phyloP scores from a whole-genome alignment of 192 early-diverging fungal genomes.

The Funneliformis geosporum region DNA sequence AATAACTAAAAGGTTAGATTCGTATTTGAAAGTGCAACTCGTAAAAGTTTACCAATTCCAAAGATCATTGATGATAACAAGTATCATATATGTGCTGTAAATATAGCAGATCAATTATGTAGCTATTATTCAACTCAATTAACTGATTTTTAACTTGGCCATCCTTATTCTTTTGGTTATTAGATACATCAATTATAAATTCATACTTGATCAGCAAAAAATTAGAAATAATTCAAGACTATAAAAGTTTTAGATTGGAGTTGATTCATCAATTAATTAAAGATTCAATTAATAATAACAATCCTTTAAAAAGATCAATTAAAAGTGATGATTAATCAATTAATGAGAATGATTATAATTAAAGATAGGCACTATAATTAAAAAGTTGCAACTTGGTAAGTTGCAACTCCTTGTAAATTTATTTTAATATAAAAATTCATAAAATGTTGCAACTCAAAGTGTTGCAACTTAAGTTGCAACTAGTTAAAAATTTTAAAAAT shows the following conservation, averaged over 20 bases:
- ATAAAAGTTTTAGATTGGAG: background rate
- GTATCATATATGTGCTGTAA: conserved; percentile 28
- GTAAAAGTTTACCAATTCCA: conserved; percentile 30
- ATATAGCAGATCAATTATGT: background rate
- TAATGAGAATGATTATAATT: too few relatives aligned
- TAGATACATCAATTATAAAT: background rate
- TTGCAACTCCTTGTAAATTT: too few relatives aligned
- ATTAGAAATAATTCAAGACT: background rate
- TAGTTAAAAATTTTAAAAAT: too few relatives aligned
- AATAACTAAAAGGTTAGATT: conserved; percentile 24
- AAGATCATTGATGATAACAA: conserved; percentile 36
- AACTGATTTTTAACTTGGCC: background rate
- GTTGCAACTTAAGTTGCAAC: too few relatives aligned
- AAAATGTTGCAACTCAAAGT: too few relatives aligned
- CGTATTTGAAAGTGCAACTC: conserved; percentile 16
- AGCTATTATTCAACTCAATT: background rate
- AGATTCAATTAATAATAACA: background rate
- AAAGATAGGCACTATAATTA: too few relatives aligned
- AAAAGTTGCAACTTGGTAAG: too few relatives aligned
- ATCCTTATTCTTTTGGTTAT: background rate
- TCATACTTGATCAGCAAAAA: background rate
- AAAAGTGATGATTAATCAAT: background rate
- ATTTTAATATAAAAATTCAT: too few relatives aligned
- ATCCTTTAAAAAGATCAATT: background rate
- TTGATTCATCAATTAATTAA: background rate